A percentile compares a stretch with the other conserved stretches of the same genome.
Evolutionary conservation across 345 rosid species (phyloP).

Genomic region (Nasturtium officinale): DNA sequence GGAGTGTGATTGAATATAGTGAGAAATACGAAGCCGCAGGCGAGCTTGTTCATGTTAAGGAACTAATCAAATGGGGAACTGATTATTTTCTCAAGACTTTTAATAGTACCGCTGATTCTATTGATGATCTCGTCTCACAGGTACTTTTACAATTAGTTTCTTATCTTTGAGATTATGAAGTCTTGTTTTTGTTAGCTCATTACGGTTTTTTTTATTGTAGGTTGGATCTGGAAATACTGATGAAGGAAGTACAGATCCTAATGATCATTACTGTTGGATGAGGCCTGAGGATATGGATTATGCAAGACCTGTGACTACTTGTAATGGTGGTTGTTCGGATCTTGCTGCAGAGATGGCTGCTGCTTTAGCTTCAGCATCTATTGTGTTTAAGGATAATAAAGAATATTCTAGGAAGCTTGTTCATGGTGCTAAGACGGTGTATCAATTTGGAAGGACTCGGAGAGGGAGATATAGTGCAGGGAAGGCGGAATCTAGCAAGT

Average conservation of each 20-base stretch:
- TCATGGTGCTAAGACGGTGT: conserved; percentile 82
- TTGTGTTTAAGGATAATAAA: conserved; percentile 91
- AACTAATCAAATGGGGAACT: conserved; percentile 90
- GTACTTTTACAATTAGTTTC: neutral
- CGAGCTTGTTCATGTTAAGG: conserved; percentile 88
- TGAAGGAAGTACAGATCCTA: conserved; percentile 65
- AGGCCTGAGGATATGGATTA: conserved; percentile 99
- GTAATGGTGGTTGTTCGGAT: conserved; percentile 74
- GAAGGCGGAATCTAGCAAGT: conserved; percentile 57
- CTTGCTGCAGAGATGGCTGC: conserved; percentile 99
- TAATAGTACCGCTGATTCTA: conserved; percentile 74
- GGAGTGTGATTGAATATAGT: conserved; percentile 98
- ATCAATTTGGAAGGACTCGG: conserved; percentile 65
- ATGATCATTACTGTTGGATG: conserved; percentile 98
- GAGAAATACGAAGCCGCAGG: conserved; percentile 89
- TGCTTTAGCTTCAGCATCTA: conserved; percentile 89
- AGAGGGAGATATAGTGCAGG: conserved; percentile 88
- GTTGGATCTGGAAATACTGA: conserved; percentile 92
- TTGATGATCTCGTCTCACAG: conserved; percentile 66
- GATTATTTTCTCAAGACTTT: conserved; percentile 95
- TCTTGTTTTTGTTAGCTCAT: neutral
- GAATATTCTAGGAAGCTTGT: conserved; percentile 93
- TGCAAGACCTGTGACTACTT: conserved; percentile 61
- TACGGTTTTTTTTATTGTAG: conserved; percentile 39
- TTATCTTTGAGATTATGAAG: neutral